phyloP scores from a whole-genome alignment of 1,284 basidiomycete genomes.

The Irpex rosettiformis region DNA sequence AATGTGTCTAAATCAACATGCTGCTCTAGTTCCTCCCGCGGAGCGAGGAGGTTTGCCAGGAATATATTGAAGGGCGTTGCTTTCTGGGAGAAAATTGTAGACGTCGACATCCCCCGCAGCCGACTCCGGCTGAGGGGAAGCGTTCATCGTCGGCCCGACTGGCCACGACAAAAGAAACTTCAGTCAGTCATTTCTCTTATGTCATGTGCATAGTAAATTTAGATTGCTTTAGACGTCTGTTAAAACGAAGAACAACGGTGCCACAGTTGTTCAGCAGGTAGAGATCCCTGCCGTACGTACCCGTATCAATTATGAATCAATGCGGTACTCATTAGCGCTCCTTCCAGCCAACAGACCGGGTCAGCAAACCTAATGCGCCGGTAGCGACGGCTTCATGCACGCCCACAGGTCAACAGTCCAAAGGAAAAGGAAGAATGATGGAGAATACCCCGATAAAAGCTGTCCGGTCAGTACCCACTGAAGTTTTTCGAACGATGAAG shows the following conservation, averaged over 20 bases:
- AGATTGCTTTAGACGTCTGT: not conserved
- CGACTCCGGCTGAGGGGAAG: not conserved
- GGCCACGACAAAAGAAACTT: too few species aligned
- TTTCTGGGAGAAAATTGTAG: conserved; percentile 6
- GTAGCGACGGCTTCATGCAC: not conserved
- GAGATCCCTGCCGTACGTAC: too few species aligned
- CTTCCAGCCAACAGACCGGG: not conserved
- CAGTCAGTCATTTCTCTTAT: not conserved
- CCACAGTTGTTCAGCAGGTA: not conserved
- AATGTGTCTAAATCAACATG: not conserved
- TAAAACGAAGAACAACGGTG: not conserved
- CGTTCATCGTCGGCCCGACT: too few species aligned
- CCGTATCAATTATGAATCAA: too few species aligned
- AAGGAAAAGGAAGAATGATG: not conserved
- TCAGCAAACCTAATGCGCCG: not conserved
- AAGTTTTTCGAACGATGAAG: not conserved
- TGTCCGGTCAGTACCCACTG: too few species aligned
- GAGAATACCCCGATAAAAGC: not conserved
- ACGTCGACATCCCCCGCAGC: not conserved
- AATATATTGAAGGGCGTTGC: conserved; percentile 3
- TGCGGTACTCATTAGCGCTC: too few species aligned
- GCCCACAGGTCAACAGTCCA: not conserved
- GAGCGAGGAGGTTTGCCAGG: conserved; percentile 3
- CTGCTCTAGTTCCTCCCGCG: not conserved
- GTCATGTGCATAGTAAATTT: not conserved